These are phyloP conservation scores for Tilletia horrida DNA, from an alignment of 1,284 basidiomycete genomes.

Conservation along the genomic window DNA sequence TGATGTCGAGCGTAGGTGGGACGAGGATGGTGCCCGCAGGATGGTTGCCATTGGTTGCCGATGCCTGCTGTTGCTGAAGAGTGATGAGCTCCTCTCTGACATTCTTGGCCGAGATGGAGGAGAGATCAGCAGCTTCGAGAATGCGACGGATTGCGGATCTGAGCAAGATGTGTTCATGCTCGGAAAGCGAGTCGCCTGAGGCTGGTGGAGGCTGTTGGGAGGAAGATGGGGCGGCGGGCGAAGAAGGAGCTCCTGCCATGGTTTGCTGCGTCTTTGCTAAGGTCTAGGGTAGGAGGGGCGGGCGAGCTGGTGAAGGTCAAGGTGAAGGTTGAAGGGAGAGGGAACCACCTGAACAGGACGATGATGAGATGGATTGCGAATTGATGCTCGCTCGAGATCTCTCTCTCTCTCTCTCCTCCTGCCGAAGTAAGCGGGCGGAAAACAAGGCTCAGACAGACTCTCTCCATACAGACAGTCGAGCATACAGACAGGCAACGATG, in stretches of 20 bases:
- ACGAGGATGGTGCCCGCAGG: not conserved
- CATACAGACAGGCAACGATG: too few species aligned
- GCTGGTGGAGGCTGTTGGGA: not conserved
- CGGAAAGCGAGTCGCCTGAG: not conserved
- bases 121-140: slow-evolving; percentile 46
- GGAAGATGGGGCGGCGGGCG: not conserved
- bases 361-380: too few species aligned
- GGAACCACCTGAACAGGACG: too few species aligned
- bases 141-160: slow-evolving; percentile 45
- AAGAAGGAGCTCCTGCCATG: slow-evolving; percentile 9
- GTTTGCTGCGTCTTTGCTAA: not conserved
- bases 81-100: slow-evolving; percentile 40
- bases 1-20: slow-evolving; percentile 9
- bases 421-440: too few species aligned
- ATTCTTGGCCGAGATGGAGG: slow-evolving; percentile 45
- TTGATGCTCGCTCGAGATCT: too few species aligned
- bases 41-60: slow-evolving; percentile 26
- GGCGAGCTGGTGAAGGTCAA: not conserved
- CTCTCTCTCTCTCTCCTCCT: too few species aligned
- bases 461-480: too few species aligned
- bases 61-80: slow-evolving; percentile 35
- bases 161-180: slow-evolving; percentile 22
- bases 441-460: too few species aligned
- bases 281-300: not conserved
- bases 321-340: not conserved